Conservation (phyloP, 305 asterid genomes). For the Fraxinus dipetala region DNA sequence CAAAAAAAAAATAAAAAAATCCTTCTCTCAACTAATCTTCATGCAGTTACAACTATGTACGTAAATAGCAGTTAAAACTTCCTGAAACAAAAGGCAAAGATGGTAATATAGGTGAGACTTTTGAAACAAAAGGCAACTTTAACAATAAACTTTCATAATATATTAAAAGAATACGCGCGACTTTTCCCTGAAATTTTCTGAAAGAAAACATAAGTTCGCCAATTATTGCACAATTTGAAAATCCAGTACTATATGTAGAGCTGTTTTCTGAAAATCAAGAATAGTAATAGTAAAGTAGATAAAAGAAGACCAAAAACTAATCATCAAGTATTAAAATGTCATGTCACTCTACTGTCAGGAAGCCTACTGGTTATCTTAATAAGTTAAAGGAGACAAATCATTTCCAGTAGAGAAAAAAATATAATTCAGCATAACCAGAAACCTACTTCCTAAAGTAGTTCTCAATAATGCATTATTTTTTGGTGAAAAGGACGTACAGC, state of each 20-base stretch:
- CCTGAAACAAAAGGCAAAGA: not conserved
- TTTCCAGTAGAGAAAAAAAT: conserved; percentile 27
- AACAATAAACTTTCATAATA: not conserved
- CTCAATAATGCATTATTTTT: conserved; percentile 20
- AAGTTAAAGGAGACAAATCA: conserved; percentile 15
- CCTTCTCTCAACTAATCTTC: not conserved
- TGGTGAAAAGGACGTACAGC: conserved; percentile 17
- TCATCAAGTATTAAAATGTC: not conserved
- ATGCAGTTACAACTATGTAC: not conserved
- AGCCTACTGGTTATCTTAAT: conserved; percentile 16
- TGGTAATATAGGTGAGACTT: not conserved
- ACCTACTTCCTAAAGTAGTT: conserved; percentile 19
- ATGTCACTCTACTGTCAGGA: conserved; percentile 11
- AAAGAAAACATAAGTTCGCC: not conserved
- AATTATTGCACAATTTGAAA: not conserved
- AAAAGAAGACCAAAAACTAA: not conserved
- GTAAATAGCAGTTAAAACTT: not conserved
- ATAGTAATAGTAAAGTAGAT: not conserved
- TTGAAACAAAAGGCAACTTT: not conserved
- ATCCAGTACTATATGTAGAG: not conserved
- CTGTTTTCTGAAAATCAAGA: not conserved
- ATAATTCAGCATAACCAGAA: conserved; percentile 28
- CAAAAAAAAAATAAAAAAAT: too few species aligned
- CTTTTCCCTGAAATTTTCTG: not conserved
- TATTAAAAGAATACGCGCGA: not conserved